Evolutionary conservation across 202 grass and related monocot species (phyloP).

Genomic region (Panicum hallii): DNA sequence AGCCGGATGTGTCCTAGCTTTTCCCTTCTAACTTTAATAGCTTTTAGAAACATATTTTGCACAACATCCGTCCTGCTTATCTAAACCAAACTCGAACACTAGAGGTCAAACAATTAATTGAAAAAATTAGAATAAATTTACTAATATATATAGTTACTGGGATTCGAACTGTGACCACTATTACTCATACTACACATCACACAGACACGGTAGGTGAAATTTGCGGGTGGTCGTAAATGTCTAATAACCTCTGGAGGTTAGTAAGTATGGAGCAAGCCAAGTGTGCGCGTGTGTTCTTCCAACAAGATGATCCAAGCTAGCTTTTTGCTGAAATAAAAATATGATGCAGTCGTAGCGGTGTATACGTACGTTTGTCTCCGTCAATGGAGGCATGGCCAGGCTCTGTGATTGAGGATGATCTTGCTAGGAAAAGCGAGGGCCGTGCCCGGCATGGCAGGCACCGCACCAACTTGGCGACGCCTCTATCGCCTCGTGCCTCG

Average conservation of each 20-base stretch:
- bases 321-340: neutral
- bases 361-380: conserved; percentile 55
- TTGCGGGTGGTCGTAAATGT: neutral
- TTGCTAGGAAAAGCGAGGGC: conserved; percentile 40
- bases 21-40: no score
- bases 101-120: no score
- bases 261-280: conserved; percentile 9
- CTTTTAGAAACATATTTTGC: no score
- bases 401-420: conserved; percentile 61
- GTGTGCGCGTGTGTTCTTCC: conserved; percentile 8
- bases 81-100: no score
- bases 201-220: neutral
- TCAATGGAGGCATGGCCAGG: conserved; percentile 56
- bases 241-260: neutral
- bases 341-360: neutral
- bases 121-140: no score
- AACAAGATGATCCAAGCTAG: conserved; percentile 4
- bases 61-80: no score
- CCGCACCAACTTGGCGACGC: neutral
- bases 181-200: neutral
- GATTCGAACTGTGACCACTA: neutral
- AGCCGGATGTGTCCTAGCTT: no score
- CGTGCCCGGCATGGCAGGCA: conserved; percentile 29
- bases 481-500: conserved; percentile 47
- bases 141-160: no score